A percentile compares a stretch with the other conserved stretches of the same genome.
These are phyloP conservation scores for Rhododendron vialii DNA, from an alignment of 148 eudicot species.

Conservation along the genomic window DNA sequence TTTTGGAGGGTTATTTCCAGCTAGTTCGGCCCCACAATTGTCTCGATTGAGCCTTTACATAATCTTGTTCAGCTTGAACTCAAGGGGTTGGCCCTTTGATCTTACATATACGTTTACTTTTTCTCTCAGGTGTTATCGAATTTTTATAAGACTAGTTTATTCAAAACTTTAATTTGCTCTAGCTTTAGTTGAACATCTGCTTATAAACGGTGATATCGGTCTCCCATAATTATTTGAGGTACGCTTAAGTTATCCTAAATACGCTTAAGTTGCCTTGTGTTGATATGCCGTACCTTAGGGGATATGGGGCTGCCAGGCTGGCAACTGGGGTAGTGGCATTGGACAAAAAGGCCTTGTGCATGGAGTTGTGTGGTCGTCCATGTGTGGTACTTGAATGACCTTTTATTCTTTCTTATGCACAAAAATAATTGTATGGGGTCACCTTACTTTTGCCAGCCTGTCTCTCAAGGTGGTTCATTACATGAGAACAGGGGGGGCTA, in stretches of 20 bases:
- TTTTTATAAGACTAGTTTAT: too few species aligned
- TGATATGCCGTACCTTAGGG: neutral
- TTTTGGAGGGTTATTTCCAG: neutral
- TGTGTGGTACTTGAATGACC: neutral
- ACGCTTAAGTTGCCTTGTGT: too few species aligned
- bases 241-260: too few species aligned
- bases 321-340: neutral
- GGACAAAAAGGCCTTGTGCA: neutral
- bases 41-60: neutral
- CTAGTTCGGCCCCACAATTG: neutral
- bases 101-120: too few species aligned
- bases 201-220: too few species aligned
- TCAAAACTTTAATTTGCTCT: too few species aligned
- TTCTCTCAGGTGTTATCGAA: too few species aligned
- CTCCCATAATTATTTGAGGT: too few species aligned
- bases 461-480: neutral
- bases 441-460: neutral
- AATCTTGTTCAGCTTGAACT: neutral
- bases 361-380: neutral
- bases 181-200: too few species aligned
- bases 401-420: neutral
- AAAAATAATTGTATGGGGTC: neutral
- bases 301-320: neutral
- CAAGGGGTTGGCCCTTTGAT: too few species aligned
- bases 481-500: neutral